Conservation (phyloP, 2,329 filamentous ascomycete genomes). For the Triangularia verruculosa region DNA sequence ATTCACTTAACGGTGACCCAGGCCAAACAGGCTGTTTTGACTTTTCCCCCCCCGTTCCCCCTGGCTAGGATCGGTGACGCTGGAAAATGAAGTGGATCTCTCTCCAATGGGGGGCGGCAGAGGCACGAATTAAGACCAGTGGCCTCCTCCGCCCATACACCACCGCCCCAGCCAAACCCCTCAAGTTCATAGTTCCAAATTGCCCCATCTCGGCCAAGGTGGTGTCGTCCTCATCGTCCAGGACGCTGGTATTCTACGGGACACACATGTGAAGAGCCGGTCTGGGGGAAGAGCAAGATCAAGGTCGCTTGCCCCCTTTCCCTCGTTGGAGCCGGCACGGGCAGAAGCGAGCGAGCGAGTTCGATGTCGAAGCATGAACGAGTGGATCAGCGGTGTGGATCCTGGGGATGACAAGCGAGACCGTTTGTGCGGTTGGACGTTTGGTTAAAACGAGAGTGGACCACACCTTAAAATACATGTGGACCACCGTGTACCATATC, state of each 20-base stretch:
- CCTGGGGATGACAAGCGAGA: slow-evolving; percentile 3
- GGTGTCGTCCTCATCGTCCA: background rate
- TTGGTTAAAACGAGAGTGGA: slow-evolving; percentile 9
- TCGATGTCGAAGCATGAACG: slow-evolving; percentile 9
- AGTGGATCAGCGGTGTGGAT: slow-evolving; percentile 11
- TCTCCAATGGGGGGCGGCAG: slow-evolving; percentile 13
- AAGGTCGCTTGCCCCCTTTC: slow-evolving; percentile 16
- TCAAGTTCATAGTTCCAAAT: background rate
- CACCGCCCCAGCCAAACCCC: background rate
- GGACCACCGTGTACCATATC: background rate
- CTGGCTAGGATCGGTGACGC: slow-evolving; percentile 16
- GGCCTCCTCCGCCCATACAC: background rate
- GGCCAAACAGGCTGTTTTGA: slow-evolving; percentile 26
- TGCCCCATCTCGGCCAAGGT: background rate
- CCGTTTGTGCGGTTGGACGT: slow-evolving; percentile 7
- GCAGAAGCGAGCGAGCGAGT: slow-evolving; percentile 24
- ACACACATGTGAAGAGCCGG: background rate
- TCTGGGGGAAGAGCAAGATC: background rate
- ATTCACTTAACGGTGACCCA: slow-evolving; percentile 14
- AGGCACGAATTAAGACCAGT: slow-evolving; percentile 4
- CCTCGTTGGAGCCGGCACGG: slow-evolving; percentile 24
- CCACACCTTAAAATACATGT: slow-evolving; percentile 6
- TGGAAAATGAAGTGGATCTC: slow-evolving; percentile 26
- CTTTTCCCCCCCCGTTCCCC: too few species aligned
- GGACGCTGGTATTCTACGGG: background rate